Percentiles rank a stretch among this genome's conserved stretches.
Evolutionary conservation across 495 filamentous ascomycete species (phyloP).

Genomic region (Pseudoneurospora amorphoporcata): DNA sequence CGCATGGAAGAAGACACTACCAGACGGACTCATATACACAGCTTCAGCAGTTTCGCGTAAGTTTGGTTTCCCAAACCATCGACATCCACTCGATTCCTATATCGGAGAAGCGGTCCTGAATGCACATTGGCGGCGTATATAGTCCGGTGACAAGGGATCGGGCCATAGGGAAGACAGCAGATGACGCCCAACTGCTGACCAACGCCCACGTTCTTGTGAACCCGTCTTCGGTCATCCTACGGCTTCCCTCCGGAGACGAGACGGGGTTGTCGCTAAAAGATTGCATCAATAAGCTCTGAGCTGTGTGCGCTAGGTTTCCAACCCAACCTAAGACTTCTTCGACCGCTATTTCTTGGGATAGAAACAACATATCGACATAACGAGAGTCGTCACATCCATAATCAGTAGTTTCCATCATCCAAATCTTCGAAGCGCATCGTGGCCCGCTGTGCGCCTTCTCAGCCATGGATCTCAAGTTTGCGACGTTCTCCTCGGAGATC

Average conservation of each 20-base stretch:
- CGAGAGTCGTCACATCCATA: neutral
- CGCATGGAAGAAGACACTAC: neutral
- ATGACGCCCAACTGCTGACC: slow-evolving; percentile 7
- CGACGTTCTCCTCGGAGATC: slow-evolving; percentile 84
- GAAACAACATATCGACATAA: neutral
- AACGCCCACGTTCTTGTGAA: neutral
- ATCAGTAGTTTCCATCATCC: neutral
- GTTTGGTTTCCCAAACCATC: neutral
- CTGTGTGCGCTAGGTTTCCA: neutral
- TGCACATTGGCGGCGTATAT: neutral
- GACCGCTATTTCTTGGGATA: neutral
- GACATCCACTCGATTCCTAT: neutral
- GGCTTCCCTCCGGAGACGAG: neutral
- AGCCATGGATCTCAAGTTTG: slow-evolving; percentile 45
- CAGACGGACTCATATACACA: neutral
- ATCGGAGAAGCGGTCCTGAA: neutral
- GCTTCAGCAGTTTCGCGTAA: neutral
- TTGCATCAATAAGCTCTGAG: neutral
- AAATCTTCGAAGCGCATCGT: neutral
- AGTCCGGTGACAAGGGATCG: slow-evolving; percentile 6
- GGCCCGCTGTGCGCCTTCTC: neutral
- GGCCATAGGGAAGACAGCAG: slow-evolving; percentile 1
- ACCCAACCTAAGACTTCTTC: neutral
- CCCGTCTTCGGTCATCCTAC: neutral
- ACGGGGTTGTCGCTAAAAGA: neutral